Base-by-base conservation (phyloP, 768 basidiomycete species). In the Boletus vinaceobasis region DNA sequence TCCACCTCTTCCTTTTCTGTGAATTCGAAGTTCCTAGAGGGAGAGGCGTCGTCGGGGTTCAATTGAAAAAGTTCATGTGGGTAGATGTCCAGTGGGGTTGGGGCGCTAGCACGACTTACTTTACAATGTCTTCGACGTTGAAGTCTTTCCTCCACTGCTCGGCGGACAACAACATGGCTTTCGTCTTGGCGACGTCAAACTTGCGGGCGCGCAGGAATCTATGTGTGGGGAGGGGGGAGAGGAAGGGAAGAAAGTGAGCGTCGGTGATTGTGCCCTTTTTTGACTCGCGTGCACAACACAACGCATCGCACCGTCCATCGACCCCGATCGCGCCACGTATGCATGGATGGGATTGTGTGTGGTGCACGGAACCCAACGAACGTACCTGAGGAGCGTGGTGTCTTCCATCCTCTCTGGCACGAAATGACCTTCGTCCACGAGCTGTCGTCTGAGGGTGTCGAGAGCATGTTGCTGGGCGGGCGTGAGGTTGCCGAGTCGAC, bases 121-220 rank as follows among this genome's bases (percentile, higher is more conserved):
- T 66, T 46, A 81, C 73, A 50, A 93, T 77, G 46, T 91, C 86
- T 42, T 92, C 88, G 27, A 92, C 86, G 33, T 83, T 84, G 68
- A 88, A 92, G 1, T 90, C 85, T 68, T 84, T 86, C 70, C 96
- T 81, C 96, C 96, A 99, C 62, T 93, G 74, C 72, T 98, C 94
- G 49, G 83, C 84, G 38, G 77, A 73, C 54, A 86, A 64, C 60
- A 96, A 74, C 96, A 98, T 99, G 62, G 74, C 73, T 75, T 93
- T 96, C 10, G 93, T 81, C 68, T 84, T 85, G 42, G 68, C 70
- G 9, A 96, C 70, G 74, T 98, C 93, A 60, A 98, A 99, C 73
- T 89, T 94, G 61, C 97, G 80, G 7, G 96, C 97, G 35, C 97
- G 82, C 56, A 98, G 75, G 75, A 96, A 99, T 65, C 94, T 92